Base-by-base conservation (phyloP, 2,329 filamentous ascomycete genomes). In the Purpureocillium takamizusanense region DNA sequence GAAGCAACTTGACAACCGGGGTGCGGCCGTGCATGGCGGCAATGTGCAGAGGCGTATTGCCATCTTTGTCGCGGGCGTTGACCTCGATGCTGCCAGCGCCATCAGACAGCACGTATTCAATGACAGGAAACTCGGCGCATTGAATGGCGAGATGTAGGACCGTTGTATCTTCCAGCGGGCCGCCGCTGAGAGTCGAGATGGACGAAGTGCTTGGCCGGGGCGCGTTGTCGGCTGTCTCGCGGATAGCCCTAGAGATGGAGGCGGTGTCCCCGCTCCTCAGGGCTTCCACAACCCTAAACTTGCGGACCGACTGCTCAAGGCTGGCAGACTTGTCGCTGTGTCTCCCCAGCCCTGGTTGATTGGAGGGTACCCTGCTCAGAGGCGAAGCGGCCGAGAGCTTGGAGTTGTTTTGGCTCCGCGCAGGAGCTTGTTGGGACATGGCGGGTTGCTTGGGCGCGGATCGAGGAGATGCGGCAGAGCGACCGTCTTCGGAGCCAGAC, bases 141-240 rank as follows among this genome's bases (percentile, higher is more conserved):
- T 98, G 92, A 33, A 97, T 87, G 18, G 92, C 89, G 31, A 98
- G 71, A 59, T 98, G 90, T 29, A 98, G 71, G 31, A 97, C 83
- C 2, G 86, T 92, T 1, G 89, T 95, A 39, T 94, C 89, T 42
- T 89, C 83, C 21, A 88, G 58, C 40, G 69, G 53, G 47, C 58
- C 61, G 48, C 59, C 51, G 43, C 61, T 53, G 44, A 60, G 51
- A 45, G 65, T 57, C 42, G 66, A 60, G 48, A 74, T 48, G 46
- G 75, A 72, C 50, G 74, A 74, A 42, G 70, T 70, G 69, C 72
- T 83, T 49, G 62, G 64, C 60, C 77, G 65, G 36, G 70, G 60
- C 35, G 66, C 65, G 42, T 61, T 61, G 38, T 76, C 67, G 42
- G 67, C 61, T 31, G 74, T 76, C 43, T 88, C 83, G 43, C 82